Conservation (phyloP, 2,329 filamentous ascomycete species). For the Fusarium denticulatum region DNA sequence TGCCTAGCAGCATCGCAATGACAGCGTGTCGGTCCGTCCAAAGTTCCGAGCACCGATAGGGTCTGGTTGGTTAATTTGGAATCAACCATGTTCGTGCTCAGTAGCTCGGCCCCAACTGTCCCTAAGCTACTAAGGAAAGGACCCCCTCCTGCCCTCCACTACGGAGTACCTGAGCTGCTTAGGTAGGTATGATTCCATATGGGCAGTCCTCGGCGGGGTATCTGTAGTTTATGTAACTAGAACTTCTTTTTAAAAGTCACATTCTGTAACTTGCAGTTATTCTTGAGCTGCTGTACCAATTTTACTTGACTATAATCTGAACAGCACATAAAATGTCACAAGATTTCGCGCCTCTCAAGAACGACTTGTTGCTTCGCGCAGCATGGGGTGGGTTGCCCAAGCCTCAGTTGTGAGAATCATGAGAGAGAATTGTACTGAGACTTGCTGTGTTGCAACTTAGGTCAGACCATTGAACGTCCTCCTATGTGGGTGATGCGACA, state of each 20-base stretch:
- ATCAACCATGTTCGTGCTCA: not conserved
- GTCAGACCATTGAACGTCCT: constrained; percentile 88
- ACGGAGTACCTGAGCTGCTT: too few species aligned
- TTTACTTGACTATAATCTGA: constrained; percentile 36
- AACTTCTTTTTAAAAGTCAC: constrained; percentile 20
- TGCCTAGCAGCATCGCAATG: constrained; percentile 23
- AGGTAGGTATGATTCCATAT: constrained; percentile 2
- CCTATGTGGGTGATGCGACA: constrained; percentile 99
- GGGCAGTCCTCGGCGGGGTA: constrained; percentile 29
- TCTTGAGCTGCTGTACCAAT: constrained; percentile 7
- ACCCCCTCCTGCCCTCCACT: too few species aligned
- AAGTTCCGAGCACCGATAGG: constrained; percentile 21
- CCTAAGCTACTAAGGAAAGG: not conserved
- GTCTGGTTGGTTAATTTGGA: constrained; percentile 7
- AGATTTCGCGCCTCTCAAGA: constrained; percentile 85
- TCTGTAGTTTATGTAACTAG: not conserved
- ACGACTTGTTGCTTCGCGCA: constrained; percentile 90
- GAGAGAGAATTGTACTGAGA: constrained; percentile 35
- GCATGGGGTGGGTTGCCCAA: constrained; percentile 75
- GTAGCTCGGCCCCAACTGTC: not conserved
- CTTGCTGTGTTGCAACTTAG: constrained; percentile 56
- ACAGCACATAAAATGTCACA: constrained; percentile 64
- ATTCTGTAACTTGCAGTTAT: constrained; percentile 17
- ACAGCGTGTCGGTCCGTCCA: constrained; percentile 43
- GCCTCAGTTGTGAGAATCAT: constrained; percentile 11